phyloP scores from a whole-genome alignment of 768 basidiomycete genomes.

The Tricholoma saponaceum region DNA sequence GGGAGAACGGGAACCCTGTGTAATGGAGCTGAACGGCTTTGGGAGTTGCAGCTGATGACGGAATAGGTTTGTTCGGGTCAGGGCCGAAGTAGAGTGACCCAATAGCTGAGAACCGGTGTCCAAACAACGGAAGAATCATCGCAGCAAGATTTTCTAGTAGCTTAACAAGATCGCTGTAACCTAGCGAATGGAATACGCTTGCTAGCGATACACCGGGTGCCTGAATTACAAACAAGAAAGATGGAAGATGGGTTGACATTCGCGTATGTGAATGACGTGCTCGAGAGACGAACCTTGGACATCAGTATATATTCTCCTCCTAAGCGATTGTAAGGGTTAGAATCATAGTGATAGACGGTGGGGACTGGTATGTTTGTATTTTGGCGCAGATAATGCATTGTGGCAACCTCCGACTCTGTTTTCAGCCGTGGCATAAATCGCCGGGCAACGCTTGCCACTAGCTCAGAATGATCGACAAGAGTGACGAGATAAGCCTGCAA shows the following conservation, averaged over 20 bases:
- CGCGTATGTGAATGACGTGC: not conserved
- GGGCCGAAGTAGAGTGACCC: conserved; percentile 70
- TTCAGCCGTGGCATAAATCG: conserved; percentile 85
- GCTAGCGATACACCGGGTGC: conserved; percentile 71
- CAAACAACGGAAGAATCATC: conserved; percentile 69
- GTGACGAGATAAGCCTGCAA: conserved; percentile 73
- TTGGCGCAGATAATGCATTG: conserved; percentile 73
- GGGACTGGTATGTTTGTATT: conserved; percentile 73
- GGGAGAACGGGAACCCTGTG: conserved; percentile 42
- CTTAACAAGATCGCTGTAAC: conserved; percentile 58
- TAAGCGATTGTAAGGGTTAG: conserved; percentile 80
- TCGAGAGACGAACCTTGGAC: conserved; percentile 60
- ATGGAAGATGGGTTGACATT: conserved; percentile 1
- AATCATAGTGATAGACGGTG: conserved; percentile 69
- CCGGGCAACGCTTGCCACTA: conserved; percentile 79
- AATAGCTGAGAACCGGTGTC: conserved; percentile 71
- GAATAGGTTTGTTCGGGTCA: conserved; percentile 24
- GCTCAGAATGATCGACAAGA: conserved; percentile 51
- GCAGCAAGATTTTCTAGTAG: conserved; percentile 66
- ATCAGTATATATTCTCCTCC: conserved; percentile 86
- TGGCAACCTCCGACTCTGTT: conserved; percentile 85
- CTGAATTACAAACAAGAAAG: conserved; percentile 20
- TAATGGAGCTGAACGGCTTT: conserved; percentile 36
- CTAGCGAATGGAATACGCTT: conserved; percentile 66
- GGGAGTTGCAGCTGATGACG: conserved; percentile 41